These are phyloP conservation scores for Populus simonii DNA, from an alignment of 345 rosid species.

Conservation along the genomic window DNA sequence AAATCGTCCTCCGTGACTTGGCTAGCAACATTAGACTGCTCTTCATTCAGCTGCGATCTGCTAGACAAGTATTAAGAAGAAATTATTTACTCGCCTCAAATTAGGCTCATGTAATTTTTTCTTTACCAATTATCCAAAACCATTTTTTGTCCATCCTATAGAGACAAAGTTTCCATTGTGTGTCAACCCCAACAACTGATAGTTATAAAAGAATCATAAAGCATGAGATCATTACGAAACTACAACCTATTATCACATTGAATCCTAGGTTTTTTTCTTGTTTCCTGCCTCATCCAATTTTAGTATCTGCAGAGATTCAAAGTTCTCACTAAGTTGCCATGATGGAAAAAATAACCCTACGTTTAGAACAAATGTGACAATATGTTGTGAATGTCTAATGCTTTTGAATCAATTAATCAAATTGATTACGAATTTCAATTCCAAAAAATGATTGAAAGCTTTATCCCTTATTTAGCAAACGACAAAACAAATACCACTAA, in stretches of 20 bases:
- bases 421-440: not conserved
- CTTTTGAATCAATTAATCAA: not conserved
- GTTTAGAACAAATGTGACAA: too few relatives aligned
- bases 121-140: not conserved
- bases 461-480: not conserved
- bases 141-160: not conserved
- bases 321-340: not conserved
- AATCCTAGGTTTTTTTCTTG: not conserved
- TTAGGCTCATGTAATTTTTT: not conserved
- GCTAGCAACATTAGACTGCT: constrained; percentile 26
- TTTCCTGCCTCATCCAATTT: not conserved
- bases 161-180: not conserved
- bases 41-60: constrained; percentile 32
- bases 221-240: not conserved
- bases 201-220: not conserved
- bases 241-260: not conserved
- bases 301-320: not conserved
- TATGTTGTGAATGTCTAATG: too few relatives aligned
- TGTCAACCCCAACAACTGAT: not conserved
- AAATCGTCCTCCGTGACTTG: constrained; percentile 61
- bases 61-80: constrained; percentile 25
- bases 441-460: not conserved
- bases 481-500: not conserved
- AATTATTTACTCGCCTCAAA: not conserved
- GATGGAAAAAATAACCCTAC: not conserved